Conservation (phyloP, 768 basidiomycete genomes). For the Rhizopogon roseolus region DNA sequence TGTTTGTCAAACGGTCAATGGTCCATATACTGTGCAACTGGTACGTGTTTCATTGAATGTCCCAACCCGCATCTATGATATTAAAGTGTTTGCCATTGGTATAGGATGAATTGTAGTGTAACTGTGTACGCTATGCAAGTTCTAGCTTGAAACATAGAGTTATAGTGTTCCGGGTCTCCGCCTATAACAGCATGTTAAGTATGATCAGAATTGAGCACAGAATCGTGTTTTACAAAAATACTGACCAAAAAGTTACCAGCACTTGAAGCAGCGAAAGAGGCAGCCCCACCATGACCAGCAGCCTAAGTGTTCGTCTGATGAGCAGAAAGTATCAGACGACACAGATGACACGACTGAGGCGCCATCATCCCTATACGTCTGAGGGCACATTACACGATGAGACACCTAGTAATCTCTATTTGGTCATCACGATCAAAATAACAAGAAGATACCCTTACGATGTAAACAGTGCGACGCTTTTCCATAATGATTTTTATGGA, state of each 20-base stretch:
- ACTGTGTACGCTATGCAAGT: no score
- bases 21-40: not conserved
- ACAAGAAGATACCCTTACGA: slow-evolving; percentile 6
- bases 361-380: slow-evolving; percentile 15
- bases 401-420: slow-evolving; percentile 3
- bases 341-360: slow-evolving; percentile 20
- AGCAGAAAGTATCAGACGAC: slow-evolving; percentile 16
- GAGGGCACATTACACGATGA: slow-evolving; percentile 2
- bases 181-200: not conserved
- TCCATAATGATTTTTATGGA: slow-evolving; percentile 8
- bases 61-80: not conserved
- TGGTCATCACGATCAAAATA: not conserved
- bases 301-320: slow-evolving; percentile 10
- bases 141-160: not conserved
- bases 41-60: not conserved
- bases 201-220: not conserved
- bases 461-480: slow-evolving; percentile 1
- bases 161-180: not conserved
- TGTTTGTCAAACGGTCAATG: no score
- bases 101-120: not conserved
- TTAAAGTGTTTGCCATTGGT: not conserved
- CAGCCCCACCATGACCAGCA: slow-evolving; percentile 18
- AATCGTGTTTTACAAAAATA: not conserved
- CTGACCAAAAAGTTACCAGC: slow-evolving; percentile 15
- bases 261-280: slow-evolving; percentile 18